Percentiles rank a stretch among this genome's conserved stretches.
These are phyloP conservation scores for Cokeromyces recurvatus DNA, from an alignment of 371 early-diverging fungal genomes.

Conservation along the genomic window DNA sequence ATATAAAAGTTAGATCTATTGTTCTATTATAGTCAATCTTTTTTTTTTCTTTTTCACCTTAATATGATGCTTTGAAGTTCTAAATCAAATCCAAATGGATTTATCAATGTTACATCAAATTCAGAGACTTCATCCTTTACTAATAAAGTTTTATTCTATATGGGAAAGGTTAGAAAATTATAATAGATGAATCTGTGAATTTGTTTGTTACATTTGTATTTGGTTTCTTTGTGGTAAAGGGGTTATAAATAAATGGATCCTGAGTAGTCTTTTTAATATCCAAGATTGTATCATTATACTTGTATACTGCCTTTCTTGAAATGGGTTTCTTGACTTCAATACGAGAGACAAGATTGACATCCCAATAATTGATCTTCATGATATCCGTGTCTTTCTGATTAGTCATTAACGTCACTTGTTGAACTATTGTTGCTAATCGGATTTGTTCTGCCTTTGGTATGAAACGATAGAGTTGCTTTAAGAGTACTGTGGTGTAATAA, in stretches of 20 bases:
- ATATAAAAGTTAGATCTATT: too few relatives aligned
- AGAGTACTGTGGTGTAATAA: slow-evolving; percentile 58
- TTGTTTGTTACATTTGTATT: slow-evolving; percentile 22
- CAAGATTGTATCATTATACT: slow-evolving; percentile 4
- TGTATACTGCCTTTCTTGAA: slow-evolving; percentile 33
- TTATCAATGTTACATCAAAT: slow-evolving; percentile 66
- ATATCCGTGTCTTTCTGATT: too few relatives aligned
- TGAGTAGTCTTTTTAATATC: not conserved
- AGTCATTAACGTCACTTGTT: too few relatives aligned
- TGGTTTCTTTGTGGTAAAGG: slow-evolving; percentile 54
- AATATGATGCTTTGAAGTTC: slow-evolving; percentile 65
- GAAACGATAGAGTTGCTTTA: slow-evolving; percentile 60
- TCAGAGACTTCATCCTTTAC: slow-evolving; percentile 66
- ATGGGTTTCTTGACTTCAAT: slow-evolving; percentile 35
- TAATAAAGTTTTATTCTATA: slow-evolving; percentile 34
- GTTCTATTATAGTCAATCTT: too few relatives aligned
- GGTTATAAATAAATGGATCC: slow-evolving; percentile 77
- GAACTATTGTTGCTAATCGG: slow-evolving; percentile 57
- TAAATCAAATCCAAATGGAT: slow-evolving; percentile 79
- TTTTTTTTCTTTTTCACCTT: slow-evolving; percentile 32
- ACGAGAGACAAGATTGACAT: slow-evolving; percentile 40
- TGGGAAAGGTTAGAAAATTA: not conserved
- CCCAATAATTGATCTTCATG: slow-evolving; percentile 47
- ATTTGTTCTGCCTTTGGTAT: slow-evolving; percentile 66
- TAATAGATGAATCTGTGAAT: not conserved